Base-by-base conservation (phyloP, 1,284 basidiomycete species). In the Phylloporus sp. region DNA sequence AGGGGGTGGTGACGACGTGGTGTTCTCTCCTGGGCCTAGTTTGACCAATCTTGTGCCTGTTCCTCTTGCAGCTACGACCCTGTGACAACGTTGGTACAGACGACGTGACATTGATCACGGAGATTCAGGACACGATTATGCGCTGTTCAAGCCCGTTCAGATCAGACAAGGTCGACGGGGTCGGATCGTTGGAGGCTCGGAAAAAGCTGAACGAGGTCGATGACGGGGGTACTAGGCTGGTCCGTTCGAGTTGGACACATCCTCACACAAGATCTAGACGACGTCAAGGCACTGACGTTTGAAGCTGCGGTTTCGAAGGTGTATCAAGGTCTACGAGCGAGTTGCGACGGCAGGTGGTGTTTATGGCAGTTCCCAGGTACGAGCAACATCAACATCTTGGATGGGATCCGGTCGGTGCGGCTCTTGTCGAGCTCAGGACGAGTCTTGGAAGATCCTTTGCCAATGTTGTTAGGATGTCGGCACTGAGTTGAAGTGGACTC, bases 1-100 rank as follows among this genome's bases (percentile, higher is more conserved):
- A 1, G 64, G 74, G 52, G 49, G 61, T 67, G 68, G 66, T 67
- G 66, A 66, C 45, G 5, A 45, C 5, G 23, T 5, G 41, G 25
- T 59, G 60, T 72, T 60, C 45, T 62, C 27, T 0, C 49, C 47
- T 11, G 17, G 59, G 53, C 41, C 55, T 60, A 11, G 35, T 65
- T 71, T 45, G 52, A 59, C 15, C 6, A 55, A 60, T 68, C 59
- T 32, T 58, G 65, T 49, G 8, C 27, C 20, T 60, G 7, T 6
- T 5, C 41, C 17, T 27, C 11, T 17, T 61, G 68, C 29, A 62
- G 60, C 49, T 49, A 43, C 19, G 35, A 52, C 25, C 27, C 25
- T 60, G 66, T 47, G 47, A 73, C 43, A 45, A 58, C 23, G 57
- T 63, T 8, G 58, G 63, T 66, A 60, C 17, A 6, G 60, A 66